Base-by-base conservation (phyloP, 192 early-diverging fungal species). In the Rhizophagus sp. region DNA sequence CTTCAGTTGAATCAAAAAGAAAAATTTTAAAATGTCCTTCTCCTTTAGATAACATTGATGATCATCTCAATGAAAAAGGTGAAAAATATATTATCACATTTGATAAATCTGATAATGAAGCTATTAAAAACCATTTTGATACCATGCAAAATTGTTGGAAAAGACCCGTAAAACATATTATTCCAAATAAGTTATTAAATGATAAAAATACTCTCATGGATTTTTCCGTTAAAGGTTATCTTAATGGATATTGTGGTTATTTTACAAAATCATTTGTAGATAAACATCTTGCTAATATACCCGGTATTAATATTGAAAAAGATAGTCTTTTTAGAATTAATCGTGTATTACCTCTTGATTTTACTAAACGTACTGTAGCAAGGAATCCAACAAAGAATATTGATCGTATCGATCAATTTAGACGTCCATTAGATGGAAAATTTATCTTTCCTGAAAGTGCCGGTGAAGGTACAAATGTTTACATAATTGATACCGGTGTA, bases 401-500 rank as follows among this genome's bases (percentile, higher is more conserved):
- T 8, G 71, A 73, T 73, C 71, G 71, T 52, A 27, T 73, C 19
- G 71, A 73, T 73, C 71, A 73, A 73, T 49, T 24, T 25, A 73
- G 47, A 49, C 41, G 17, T 73, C 44, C 47, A 12, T 73, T 73
- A 22, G 24, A 73, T 52, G 13, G 90, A 81, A 90, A 91, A 84
- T 98, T 97, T 75, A 73, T 81, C 3, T 94, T 96, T 84, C 85
- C 93, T 78, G 84, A 88, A 8, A 79, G 66, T 12, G 81, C 82
- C 19, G 85, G 85, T 11, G 27, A 80, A 34, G 82, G 79, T 72
- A 81, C 79, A 13, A 82, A 82, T 36, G 76, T 86, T 57, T 86
- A 81, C 30, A 39, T 86, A 2, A 79, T 86, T 57, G 85, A 86
- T 88, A 98, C 98, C 27, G 98, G 98, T 73, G 89, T 98, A 73